phyloP scores from a whole-genome alignment of 805 yeast species.

The Candida tallmaniae region DNA sequence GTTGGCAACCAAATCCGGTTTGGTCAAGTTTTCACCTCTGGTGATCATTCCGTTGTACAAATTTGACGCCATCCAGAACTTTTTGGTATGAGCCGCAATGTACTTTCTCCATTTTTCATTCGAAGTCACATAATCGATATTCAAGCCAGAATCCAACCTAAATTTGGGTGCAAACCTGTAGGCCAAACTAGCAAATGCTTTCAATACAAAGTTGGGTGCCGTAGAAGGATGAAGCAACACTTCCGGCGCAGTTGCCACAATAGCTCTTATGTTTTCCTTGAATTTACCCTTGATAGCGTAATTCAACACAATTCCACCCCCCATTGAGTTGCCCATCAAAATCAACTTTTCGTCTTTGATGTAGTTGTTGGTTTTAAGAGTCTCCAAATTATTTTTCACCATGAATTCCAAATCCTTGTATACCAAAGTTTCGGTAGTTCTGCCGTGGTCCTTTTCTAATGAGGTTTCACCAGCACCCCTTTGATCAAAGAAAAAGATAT shows the following conservation, averaged over 20 bases:
- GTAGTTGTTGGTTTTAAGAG: conserved; percentile 15
- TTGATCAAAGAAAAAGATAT: conserved; percentile 66
- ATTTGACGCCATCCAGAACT: conserved; percentile 49
- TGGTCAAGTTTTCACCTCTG: conserved; percentile 53
- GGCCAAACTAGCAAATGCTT: conserved; percentile 36
- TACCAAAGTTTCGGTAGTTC: conserved; percentile 51
- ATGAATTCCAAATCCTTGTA: conserved; percentile 60
- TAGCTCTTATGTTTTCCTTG: conserved; percentile 42
- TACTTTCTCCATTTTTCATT: conserved; percentile 44
- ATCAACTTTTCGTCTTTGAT: conserved; percentile 40
- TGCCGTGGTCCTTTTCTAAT: conserved; percentile 49
- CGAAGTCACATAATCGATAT: conserved; percentile 50
- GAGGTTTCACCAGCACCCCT: conserved; percentile 72
- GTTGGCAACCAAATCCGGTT: conserved; percentile 30
- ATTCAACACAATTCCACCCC: conserved; percentile 67
- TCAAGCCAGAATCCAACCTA: conserved; percentile 51
- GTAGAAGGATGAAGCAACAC: conserved; percentile 55
- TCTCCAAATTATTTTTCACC: conserved; percentile 39
- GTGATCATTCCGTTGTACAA: conserved; percentile 57
- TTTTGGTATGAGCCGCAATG: conserved; percentile 33
- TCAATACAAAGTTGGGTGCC: conserved; percentile 45
- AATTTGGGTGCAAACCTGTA: conserved; percentile 41
- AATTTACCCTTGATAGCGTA: conserved; percentile 56
- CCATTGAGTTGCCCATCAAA: conserved; percentile 75
- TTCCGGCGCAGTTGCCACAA: conserved; percentile 56